phyloP scores from a whole-genome alignment of 75 land plant species.

The Selaginella moellendorffii region DNA sequence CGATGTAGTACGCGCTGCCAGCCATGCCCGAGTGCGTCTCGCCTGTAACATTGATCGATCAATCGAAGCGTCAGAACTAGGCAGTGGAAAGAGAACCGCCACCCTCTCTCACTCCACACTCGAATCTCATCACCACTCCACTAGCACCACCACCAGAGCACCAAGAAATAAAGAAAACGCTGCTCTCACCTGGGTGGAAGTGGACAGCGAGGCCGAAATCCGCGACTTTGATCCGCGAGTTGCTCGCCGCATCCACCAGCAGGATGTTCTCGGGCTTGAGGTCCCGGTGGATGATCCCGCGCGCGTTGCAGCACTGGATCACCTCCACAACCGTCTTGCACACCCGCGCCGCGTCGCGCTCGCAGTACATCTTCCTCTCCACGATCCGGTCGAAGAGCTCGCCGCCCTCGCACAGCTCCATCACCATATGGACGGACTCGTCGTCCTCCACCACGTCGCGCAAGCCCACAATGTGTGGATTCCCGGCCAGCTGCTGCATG shows the following conservation, averaged over 20 bases:
- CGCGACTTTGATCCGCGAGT: slow-evolving; percentile 42
- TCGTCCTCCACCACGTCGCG: slow-evolving; percentile 60
- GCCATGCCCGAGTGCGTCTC: slow-evolving; percentile 50
- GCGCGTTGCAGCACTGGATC: neutral
- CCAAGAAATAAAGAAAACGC: too few relatives aligned
- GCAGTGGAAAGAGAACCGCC: too few relatives aligned
- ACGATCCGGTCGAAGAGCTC: slow-evolving; percentile 3
- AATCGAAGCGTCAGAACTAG: too few relatives aligned
- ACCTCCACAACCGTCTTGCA: neutral
- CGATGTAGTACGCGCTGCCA: slow-evolving; percentile 79
- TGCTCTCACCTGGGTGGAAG: slow-evolving; percentile 35
- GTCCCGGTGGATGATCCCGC: neutral
- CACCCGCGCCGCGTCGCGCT: neutral
- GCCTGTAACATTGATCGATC: too few relatives aligned
- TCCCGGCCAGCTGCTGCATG: neutral
- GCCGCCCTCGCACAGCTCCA: slow-evolving; percentile 10
- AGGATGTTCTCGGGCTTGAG: slow-evolving; percentile 29
- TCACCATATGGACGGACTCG: slow-evolving; percentile 42
- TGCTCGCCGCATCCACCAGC: slow-evolving; percentile 28
- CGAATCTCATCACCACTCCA: too few relatives aligned
- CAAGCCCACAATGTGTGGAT: slow-evolving; percentile 47
- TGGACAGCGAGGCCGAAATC: slow-evolving; percentile 72
- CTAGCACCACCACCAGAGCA: too few relatives aligned
- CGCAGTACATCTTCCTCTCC: neutral
- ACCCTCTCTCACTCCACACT: too few relatives aligned